Evolutionary conservation across 495 filamentous ascomycete genomes (phyloP), one percentile per base, ranked within the genome.

Genomic region (Rusavskia elegans): DNA sequence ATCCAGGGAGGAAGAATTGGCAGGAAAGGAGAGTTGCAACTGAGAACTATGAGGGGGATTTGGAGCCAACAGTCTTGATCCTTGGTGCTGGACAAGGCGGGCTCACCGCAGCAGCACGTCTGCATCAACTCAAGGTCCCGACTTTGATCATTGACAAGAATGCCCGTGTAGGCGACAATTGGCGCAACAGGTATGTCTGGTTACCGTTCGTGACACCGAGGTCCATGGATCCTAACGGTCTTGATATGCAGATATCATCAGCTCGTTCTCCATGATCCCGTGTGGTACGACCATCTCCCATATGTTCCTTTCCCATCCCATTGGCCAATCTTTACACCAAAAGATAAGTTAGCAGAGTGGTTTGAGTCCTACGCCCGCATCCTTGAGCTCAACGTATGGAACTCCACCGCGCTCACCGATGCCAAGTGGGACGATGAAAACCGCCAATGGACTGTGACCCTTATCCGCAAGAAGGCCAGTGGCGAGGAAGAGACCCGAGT

Each of bases 371-470:
- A 92, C 56, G 84, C 77, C 45, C 77, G 76, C 35, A 56, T 78
- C 25, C 67, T 89, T n/a, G 86, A 92, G 57, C 71, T 92, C 40
- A 85, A 89, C 58, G 73, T 87, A 14, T 89, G 85, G 85, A 82
- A 71, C 16, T 60, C 59, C 2, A 78, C 81, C 4, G 72, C 63
- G 4, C 50, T 87, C 3, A 64, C 58, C 9, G 70, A 66, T 1
- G 67, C 73, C 1, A 61, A 63, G 0, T 89, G 74, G 71, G 71
- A 80, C 51, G 73, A 75, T 4, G 48, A 52, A 14, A 71, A 68
- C 38, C 72, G 72, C 45, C 51, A 67, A 17, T 92, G 85, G 86
- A 79, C 69, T 0, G 71, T 82, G 0, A 69, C 70, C 7, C 55
- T 92, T 8, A 61, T 69, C 45, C 73, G 79, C 2, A 65, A 52